phyloP scores from a whole-genome alignment of 140 eudicot genomes.

The Oenanthe javanica region DNA sequence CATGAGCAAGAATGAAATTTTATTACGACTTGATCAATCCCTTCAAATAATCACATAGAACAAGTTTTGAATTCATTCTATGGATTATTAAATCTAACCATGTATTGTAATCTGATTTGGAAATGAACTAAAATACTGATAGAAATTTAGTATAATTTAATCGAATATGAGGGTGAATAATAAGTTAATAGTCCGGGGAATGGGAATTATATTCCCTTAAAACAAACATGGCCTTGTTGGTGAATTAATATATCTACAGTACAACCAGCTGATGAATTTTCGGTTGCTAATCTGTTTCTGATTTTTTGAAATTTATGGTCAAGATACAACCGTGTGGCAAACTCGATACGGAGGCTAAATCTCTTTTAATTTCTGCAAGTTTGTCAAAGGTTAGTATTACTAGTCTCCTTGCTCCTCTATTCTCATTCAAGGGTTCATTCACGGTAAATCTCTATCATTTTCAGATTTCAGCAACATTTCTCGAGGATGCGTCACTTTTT shows the following conservation, averaged over 20 bases:
- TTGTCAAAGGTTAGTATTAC: conserved; percentile 54
- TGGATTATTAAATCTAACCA: background rate
- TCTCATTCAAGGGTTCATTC: background rate
- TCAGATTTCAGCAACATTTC: conserved; percentile 44
- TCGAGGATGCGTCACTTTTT: conserved; percentile 32
- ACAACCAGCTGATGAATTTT: background rate
- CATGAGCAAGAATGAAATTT: background rate
- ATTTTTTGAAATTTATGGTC: conserved; percentile 9
- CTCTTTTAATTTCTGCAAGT: conserved; percentile 49
- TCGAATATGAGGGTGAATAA: background rate
- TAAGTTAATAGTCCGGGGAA: background rate
- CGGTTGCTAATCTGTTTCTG: conserved; percentile 4
- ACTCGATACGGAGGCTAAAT: conserved; percentile 48
- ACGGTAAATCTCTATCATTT: conserved; percentile 11
- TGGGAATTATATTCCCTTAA: background rate
- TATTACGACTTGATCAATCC: too few species aligned
- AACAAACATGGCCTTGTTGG: background rate
- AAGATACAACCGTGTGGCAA: conserved; percentile 68
- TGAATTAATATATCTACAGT: background rate
- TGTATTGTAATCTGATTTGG: background rate
- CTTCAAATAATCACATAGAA: background rate
- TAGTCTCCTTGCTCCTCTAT: background rate
- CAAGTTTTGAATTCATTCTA: background rate
- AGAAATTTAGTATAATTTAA: too few species aligned
- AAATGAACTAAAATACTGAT: background rate